Conservation (phyloP, 495 filamentous ascomycete species). For the Aspergillus panamensis region DNA sequence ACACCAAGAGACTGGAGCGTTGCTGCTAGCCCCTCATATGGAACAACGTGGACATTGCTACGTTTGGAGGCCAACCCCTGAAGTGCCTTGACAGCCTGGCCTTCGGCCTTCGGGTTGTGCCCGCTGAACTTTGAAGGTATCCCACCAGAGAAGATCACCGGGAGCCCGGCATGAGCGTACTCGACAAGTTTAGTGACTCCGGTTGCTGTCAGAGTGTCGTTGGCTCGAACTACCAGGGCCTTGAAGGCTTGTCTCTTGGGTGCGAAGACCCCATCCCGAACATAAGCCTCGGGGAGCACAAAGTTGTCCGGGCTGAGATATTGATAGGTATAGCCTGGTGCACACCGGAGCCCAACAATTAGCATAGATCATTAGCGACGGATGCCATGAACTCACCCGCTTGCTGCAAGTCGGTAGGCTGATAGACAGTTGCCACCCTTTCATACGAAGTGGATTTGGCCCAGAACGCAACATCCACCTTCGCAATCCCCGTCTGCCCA, state of each 20-base stretch:
- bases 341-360: neutral
- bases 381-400: slow-evolving; percentile 4
- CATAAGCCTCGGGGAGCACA: slow-evolving; percentile 3
- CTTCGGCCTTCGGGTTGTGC: neutral
- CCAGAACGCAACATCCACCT: slow-evolving; percentile 4
- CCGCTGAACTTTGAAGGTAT: neutral
- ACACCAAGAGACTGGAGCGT: neutral
- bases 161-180: slow-evolving; percentile 3
- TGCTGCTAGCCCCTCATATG: neutral
- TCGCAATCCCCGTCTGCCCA: slow-evolving; percentile 4
- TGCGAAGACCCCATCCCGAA: neutral
- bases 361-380: neutral
- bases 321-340: slow-evolving; percentile 7
- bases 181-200: slow-evolving; percentile 3
- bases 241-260: neutral
- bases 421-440: neutral
- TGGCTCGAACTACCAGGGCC: slow-evolving; percentile 3
- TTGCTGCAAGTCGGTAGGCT: neutral
- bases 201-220: slow-evolving; percentile 1
- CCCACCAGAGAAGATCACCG: neutral
- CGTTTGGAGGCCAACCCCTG: neutral
- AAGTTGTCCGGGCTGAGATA: slow-evolving; percentile 16
- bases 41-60: neutral
- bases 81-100: neutral
- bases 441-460: slow-evolving; percentile 2